Evolutionary conservation across 495 filamentous ascomycete species (phyloP).

Genomic region (Neurospora sp.): DNA sequence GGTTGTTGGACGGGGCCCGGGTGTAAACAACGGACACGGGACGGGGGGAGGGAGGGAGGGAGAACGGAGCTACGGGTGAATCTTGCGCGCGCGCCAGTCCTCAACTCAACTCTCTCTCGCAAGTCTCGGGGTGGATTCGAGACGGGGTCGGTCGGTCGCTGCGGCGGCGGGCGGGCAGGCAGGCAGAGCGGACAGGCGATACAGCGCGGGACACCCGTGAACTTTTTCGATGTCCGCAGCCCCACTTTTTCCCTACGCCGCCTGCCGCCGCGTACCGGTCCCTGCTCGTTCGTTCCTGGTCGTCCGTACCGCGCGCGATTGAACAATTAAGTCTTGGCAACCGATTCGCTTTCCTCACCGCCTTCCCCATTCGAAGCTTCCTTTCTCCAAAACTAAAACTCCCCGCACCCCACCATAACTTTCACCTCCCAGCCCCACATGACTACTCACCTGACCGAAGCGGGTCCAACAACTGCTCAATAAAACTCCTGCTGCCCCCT

Average conservation of each 20-base stretch:
- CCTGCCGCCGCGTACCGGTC: neutral
- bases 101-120: neutral
- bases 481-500: neutral
- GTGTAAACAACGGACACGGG: neutral
- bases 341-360: neutral
- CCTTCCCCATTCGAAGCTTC: neutral
- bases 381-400: neutral
- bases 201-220: conserved; percentile 9
- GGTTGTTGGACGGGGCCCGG: neutral
- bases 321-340: neutral
- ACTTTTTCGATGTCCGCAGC: conserved; percentile 20
- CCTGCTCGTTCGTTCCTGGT: conserved; percentile 2
- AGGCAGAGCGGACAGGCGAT: neutral
- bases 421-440: neutral
- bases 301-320: neutral
- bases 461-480: neutral
- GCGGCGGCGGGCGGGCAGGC: neutral
- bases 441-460: neutral
- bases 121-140: neutral
- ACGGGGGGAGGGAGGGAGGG: neutral
- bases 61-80: neutral
- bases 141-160: neutral
- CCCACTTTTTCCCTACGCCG: conserved; percentile 4
- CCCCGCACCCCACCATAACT: neutral
- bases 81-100: neutral